phyloP scores from a whole-genome alignment of 345 rosid genomes.

The Mangifera indica region DNA sequence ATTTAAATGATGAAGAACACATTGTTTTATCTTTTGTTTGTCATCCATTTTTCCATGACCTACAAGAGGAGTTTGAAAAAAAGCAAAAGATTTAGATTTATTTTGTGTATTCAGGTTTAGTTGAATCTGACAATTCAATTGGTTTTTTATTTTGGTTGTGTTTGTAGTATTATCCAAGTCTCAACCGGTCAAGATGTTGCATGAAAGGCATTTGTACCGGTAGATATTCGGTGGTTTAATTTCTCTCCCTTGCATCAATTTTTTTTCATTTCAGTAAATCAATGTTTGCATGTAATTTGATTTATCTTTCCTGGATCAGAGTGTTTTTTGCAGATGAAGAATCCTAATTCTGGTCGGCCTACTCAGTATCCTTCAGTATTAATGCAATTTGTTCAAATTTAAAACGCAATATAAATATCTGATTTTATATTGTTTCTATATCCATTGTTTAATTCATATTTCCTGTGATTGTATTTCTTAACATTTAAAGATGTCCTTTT shows the following conservation, averaged over 20 bases:
- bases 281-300: conserved; percentile 16
- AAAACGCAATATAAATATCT: conserved; percentile 9
- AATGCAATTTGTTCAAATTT: neutral
- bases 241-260: neutral
- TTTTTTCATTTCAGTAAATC: conserved; percentile 10
- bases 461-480: conserved; percentile 42
- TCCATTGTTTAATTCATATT: conserved; percentile 1
- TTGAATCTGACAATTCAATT: conserved; percentile 12
- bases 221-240: conserved; percentile 23
- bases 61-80: neutral
- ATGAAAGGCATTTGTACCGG: conserved; percentile 97
- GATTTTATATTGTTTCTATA: neutral
- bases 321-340: conserved; percentile 99
- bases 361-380: conserved; percentile 89
- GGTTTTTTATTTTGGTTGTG: conserved; percentile 15
- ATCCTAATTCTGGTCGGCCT: conserved; percentile 86
- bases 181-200: conserved; percentile 95
- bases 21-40: neutral
- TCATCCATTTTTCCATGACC: neutral
- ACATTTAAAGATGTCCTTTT: conserved; percentile 82
- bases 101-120: neutral
- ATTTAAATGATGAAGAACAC: neutral
- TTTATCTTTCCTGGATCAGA: conserved; percentile 47
- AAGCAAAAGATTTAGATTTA: conserved; percentile 1
- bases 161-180: conserved; percentile 87